Base-by-base conservation (phyloP, 2,329 filamentous ascomycete species). In the Neonectria punicea region DNA sequence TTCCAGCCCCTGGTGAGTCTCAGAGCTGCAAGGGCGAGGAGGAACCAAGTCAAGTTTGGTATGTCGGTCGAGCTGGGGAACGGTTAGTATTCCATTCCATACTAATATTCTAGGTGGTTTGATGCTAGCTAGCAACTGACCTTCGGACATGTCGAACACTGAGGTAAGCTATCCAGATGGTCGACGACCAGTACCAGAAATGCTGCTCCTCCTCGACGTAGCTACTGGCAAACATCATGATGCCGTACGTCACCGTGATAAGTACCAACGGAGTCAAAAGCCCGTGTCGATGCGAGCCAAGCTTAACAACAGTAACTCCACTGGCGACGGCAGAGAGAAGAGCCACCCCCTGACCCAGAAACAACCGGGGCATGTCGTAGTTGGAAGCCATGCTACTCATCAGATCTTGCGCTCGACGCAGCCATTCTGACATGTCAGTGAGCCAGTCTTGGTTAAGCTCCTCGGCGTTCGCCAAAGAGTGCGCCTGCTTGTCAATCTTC, bases 161-260 rank as follows among this genome's bases (percentile, higher is more conserved):
- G 13, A 91, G 80, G 32, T 84, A 81, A 1, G 83, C 79, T 34
- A 92, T 75, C 92, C 92, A 97, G 7, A 88, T 86, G 0, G 91
- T 90, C 0, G 91, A 87, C 1, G 89, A 81, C 94, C 95, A 98
- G 80, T 99, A 98, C 96, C 96, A 99, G 77, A 97, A 98, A 71
- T 98, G 93, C 54, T 99, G 96, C 78, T 99, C 96, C 80, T 99
- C 96, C 79, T 99, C 96, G 2, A 99, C 93, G 77, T 96, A 99
- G 75, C 94, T 98, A 77, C 93, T 97, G 10, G 94, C 95, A 80
- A 98, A 98, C 94, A 98, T 98, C 89, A 98, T 97, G 41, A 88
- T 78, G 1, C 90, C 89, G 75, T 98, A 97, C 0, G 86, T 78
- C 0, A 90, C 53, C 1, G 86, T 86, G 32, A 89, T 82, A 2